Base-by-base conservation (phyloP, 2,329 filamentous ascomycete species). In the Coniochaeta prunicola region DNA sequence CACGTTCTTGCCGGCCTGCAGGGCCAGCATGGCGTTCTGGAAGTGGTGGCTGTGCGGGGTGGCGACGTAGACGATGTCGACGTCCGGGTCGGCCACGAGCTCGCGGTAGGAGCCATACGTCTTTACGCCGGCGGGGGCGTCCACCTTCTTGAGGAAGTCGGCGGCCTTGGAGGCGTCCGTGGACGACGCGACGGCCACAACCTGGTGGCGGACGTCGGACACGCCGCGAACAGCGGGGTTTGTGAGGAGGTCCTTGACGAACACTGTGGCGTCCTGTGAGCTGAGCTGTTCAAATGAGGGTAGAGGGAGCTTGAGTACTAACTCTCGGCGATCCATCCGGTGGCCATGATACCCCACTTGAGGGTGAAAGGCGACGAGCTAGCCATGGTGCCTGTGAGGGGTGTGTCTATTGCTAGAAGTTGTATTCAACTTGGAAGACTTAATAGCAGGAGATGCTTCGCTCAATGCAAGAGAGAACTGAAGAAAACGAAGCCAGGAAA, bases 41-140 rank as follows among this genome's bases (percentile, higher is more conserved):
- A 92, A 96, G 77, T 96, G 92, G 73, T 96, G 92, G 66, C 89
- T 92, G 76, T 96, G 92, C 17, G 92, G 92, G 4, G 92, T 96
- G 26, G 91, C 91, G 59, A 96, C 84, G 73, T 96, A 96, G 74
- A 96, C 76, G 66, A 96, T 90, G 72, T 96, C 90, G 64, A 96
- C 83, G 66, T 90, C 82, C 7, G 87, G 77, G 70, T 96, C 90
- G 56, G 83, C 81, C 28, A 93, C 91, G 30, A 96, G 82, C 70
- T 92, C 89, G 62, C 86, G 81, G 74, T 96, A 96, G 12, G 87
- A 90, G 60, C 88, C 90, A 70, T 96, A 96, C 10, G 87, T 81
- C 66, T 84, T 84, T 59, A 88, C 87, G 8, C 84, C 79, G 19
- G 81, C 75, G 3, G 89, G 86, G n/a, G 88, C 85, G 60, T 86